These are phyloP conservation scores for Phytophthora boehmeriae DNA, from an alignment of 352 stramenopile genomes.

Conservation along the genomic window DNA sequence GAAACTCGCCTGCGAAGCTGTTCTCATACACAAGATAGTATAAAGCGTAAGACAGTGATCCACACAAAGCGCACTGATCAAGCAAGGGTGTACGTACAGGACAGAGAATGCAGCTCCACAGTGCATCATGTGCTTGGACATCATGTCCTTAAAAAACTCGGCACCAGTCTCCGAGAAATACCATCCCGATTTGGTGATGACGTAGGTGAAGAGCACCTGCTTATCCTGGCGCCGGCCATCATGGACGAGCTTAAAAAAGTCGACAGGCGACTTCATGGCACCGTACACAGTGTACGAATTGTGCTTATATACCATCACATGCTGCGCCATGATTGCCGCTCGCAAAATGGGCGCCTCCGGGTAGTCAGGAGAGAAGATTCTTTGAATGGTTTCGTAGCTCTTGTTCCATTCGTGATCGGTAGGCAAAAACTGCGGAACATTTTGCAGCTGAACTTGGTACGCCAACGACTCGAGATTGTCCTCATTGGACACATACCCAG, in stretches of 20 bases:
- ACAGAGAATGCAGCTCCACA: constrained; percentile 41
- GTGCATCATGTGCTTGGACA: constrained; percentile 55
- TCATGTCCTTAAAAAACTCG: constrained; percentile 51
- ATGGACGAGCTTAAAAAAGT: constrained; percentile 50
- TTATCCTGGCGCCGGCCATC: constrained; percentile 35
- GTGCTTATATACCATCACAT: constrained; percentile 45
- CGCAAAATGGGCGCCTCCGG: constrained; percentile 35
- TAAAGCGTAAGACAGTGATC: neutral
- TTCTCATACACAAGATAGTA: no score
- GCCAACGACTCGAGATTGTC: constrained; percentile 37
- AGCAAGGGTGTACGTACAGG: constrained; percentile 23
- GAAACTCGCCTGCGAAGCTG: constrained; percentile 29
- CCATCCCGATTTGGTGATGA: constrained; percentile 46
- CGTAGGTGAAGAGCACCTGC: constrained; percentile 46
- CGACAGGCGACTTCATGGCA: constrained; percentile 19
- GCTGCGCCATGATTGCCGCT: constrained; percentile 39
- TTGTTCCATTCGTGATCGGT: constrained; percentile 51
- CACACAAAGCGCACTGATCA: neutral
- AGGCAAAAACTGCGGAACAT: constrained; percentile 34
- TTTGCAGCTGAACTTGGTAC: constrained; percentile 46
- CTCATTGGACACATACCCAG: constrained; percentile 36
- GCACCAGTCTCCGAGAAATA: constrained; percentile 52
- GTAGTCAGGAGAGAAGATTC: constrained; percentile 43
- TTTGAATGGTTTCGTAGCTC: constrained; percentile 39
- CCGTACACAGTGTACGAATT: constrained; percentile 34